A percentile compares a stretch with the other conserved stretches of the same genome.
phyloP scores from a whole-genome alignment of 2,329 filamentous ascomycete species.

The Aspergillus luchuensis region DNA sequence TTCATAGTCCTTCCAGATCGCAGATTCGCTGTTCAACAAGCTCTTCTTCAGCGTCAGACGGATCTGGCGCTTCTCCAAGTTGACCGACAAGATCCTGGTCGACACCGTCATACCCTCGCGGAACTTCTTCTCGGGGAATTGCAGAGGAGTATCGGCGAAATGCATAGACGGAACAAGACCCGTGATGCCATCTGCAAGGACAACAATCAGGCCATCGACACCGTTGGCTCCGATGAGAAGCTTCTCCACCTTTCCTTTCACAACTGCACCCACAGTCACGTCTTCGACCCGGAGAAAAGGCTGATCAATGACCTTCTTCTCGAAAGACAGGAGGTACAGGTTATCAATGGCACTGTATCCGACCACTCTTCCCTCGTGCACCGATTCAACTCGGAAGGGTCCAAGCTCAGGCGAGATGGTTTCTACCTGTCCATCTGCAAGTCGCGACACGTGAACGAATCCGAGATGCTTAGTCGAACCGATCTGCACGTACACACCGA shows the following conservation, averaged over 20 bases:
- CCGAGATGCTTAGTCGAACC: constrained; percentile 68
- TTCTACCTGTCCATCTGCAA: constrained; percentile 89
- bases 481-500: constrained; percentile 79
- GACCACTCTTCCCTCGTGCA: constrained; percentile 78
- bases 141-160: constrained; percentile 80
- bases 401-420: constrained; percentile 75
- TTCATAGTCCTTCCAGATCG: constrained; percentile 77
- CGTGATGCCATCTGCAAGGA: constrained; percentile 80
- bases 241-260: constrained; percentile 83
- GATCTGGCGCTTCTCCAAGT: constrained; percentile 74
- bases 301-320: constrained; percentile 80
- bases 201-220: constrained; percentile 77
- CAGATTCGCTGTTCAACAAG: constrained; percentile 81
- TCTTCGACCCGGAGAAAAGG: constrained; percentile 91
- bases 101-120: constrained; percentile 82
- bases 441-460: constrained; percentile 91
- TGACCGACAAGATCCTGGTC: constrained; percentile 78
- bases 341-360: constrained; percentile 88
- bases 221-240: constrained; percentile 77
- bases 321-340: constrained; percentile 79
- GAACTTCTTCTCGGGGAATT: constrained; percentile 96
- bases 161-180: constrained; percentile 89
- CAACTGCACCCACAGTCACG: constrained; percentile 75
- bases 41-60: constrained; percentile 93
- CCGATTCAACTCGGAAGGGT: constrained; percentile 73